These are phyloP conservation scores for Exutisphaerella laricina DNA, from an alignment of 2,329 filamentous ascomycete genomes.

Conservation along the genomic window DNA sequence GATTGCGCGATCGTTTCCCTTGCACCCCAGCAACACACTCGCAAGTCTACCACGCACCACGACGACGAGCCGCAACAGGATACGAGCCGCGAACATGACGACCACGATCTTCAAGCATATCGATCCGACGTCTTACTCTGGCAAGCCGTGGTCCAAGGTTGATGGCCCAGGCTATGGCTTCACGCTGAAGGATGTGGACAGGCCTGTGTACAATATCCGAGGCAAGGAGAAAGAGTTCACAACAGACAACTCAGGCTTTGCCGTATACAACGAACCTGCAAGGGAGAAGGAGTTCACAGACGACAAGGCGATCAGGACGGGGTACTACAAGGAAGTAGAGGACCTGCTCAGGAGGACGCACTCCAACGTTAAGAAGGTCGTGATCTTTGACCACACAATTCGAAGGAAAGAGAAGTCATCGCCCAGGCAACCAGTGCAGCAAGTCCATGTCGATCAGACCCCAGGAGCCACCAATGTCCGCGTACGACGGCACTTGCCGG, in stretches of 20 bases:
- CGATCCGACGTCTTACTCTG: constrained; percentile 45
- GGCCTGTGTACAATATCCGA: constrained; percentile 53
- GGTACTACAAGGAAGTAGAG: constrained; percentile 60
- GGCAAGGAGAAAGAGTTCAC: constrained; percentile 47
- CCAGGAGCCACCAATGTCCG: constrained; percentile 55
- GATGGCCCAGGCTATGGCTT: constrained; percentile 56
- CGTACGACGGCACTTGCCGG: constrained; percentile 55
- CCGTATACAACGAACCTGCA: constrained; percentile 49
- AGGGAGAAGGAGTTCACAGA: constrained; percentile 52
- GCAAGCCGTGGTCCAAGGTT: constrained; percentile 60
- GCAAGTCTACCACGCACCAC: too few species aligned
- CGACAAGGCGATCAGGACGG: constrained; percentile 49
- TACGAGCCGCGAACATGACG: constrained; percentile 45
- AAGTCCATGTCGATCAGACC: constrained; percentile 69
- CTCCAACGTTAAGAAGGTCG: constrained; percentile 53
- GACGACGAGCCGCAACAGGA: too few species aligned
- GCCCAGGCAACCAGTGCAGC: constrained; percentile 60
- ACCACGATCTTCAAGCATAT: constrained; percentile 56
- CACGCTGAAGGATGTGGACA: constrained; percentile 41
- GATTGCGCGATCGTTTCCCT: too few species aligned
- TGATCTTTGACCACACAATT: constrained; percentile 70
- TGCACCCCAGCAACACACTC: too few species aligned
- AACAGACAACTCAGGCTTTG: constrained; percentile 56
- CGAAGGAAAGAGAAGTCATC: constrained; percentile 50
- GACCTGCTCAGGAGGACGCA: constrained; percentile 51